These are phyloP conservation scores for Cyclocybe cylindracea DNA, from an alignment of 768 basidiomycete genomes.

Conservation along the genomic window DNA sequence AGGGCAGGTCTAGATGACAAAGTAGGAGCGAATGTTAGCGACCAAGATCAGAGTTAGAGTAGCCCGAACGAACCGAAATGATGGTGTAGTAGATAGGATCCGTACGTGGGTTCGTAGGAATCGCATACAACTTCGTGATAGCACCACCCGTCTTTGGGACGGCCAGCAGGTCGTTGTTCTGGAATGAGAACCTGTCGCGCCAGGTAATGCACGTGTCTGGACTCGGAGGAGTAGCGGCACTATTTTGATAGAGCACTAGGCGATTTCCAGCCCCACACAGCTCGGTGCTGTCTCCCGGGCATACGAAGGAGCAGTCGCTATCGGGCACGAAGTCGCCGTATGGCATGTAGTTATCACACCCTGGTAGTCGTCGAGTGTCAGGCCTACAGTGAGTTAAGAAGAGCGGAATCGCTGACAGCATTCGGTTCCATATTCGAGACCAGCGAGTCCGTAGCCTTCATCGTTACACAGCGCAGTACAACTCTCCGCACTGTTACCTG, in stretches of 20 bases:
- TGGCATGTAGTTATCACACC: constrained; percentile 21
- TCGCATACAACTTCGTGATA: constrained; percentile 10
- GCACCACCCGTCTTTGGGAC: constrained; percentile 10
- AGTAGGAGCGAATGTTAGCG: background rate
- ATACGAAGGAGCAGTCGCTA: constrained; percentile 42
- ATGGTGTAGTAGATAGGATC: constrained; percentile 19
- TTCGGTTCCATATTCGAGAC: constrained; percentile 10
- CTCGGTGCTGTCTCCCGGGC: constrained; percentile 44
- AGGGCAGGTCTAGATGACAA: constrained; percentile 12
- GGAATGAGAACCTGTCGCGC: constrained; percentile 11
- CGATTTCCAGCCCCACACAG: constrained; percentile 45
- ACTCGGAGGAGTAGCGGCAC: constrained; percentile 14
- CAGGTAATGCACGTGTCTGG: constrained; percentile 15
- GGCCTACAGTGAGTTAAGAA: too few relatives aligned
- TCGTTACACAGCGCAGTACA: constrained; percentile 19
- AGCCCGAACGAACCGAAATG: constrained; percentile 12
- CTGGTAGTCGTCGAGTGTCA: background rate
- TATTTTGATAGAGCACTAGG: constrained; percentile 44
- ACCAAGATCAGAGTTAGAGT: background rate
- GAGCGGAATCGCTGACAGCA: constrained; percentile 7
- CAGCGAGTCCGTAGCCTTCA: constrained; percentile 15
- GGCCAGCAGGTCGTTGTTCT: constrained; percentile 14
- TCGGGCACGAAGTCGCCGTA: constrained; percentile 8
- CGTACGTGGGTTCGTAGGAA: constrained; percentile 15
- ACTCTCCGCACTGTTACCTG: constrained; percentile 11